These are phyloP conservation scores for Ganoderma multipileum DNA, from an alignment of 1,284 basidiomycete genomes.

Conservation along the genomic window DNA sequence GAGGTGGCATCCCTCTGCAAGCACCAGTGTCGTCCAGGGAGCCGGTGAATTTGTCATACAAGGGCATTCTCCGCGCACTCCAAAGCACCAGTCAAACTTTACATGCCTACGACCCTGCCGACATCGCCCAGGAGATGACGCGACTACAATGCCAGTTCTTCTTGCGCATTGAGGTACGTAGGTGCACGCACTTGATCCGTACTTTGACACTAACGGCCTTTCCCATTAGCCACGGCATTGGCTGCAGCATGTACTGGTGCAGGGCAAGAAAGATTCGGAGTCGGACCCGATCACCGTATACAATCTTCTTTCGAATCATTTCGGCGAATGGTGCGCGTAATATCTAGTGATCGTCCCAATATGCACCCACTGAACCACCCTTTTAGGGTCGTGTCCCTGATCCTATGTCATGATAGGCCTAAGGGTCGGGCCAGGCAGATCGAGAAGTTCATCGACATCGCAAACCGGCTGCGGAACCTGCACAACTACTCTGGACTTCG, in stretches of 20 bases:
- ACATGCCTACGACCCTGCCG: constrained; percentile 58
- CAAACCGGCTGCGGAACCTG: constrained; percentile 66
- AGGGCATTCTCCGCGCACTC: constrained; percentile 70
- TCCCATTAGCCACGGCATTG: constrained; percentile 74
- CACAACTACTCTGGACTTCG: constrained; percentile 86
- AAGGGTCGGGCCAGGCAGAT: constrained; percentile 72
- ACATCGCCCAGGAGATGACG: constrained; percentile 82
- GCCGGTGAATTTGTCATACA: constrained; percentile 36
- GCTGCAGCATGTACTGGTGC: constrained; percentile 75
- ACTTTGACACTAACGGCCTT: not conserved
- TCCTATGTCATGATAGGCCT: constrained; percentile 78
- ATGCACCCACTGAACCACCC: constrained; percentile 4
- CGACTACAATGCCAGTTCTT: constrained; percentile 68
- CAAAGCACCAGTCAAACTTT: constrained; percentile 61
- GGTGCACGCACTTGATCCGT: not conserved
- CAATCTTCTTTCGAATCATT: constrained; percentile 75
- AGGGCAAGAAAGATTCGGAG: constrained; percentile 67
- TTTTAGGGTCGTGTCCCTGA: constrained; percentile 74
- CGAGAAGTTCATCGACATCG: constrained; percentile 80
- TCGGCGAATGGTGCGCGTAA: constrained; percentile 73
- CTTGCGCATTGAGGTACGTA: constrained; percentile 69
- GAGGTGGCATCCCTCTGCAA: not conserved
- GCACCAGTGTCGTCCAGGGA: not conserved
- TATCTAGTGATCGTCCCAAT: not conserved
- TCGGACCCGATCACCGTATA: constrained; percentile 72